Evolutionary conservation across 1,284 basidiomycete genomes (phyloP).

Genomic region (Rhodotorula sp.): DNA sequence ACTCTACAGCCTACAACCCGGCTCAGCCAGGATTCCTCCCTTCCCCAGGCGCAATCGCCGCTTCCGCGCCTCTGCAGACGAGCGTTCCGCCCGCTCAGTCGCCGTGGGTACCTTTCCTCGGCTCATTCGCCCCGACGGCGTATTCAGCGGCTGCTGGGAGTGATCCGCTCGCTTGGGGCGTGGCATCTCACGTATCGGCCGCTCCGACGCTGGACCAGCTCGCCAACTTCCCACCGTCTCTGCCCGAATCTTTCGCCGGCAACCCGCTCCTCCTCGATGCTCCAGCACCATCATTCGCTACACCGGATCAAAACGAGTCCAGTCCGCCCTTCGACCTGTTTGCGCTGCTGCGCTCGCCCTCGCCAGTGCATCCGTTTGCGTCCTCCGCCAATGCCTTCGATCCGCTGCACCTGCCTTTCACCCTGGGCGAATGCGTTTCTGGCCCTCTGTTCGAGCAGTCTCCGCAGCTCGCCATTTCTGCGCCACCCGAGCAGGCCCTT

Average conservation of each 20-base stretch:
- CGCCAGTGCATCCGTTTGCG: conserved; percentile 8
- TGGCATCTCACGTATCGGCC: background rate
- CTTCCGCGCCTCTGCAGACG: background rate
- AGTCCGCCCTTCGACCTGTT: conserved; percentile 18
- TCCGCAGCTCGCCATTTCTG: background rate
- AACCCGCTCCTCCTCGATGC: background rate
- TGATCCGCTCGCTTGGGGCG: conserved; percentile 10
- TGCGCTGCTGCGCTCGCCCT: conserved; percentile 6
- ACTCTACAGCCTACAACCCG: conserved; percentile 1
- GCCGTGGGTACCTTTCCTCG: conserved; percentile 19
- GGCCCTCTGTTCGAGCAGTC: background rate
- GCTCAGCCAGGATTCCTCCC: background rate
- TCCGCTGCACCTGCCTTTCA: background rate
- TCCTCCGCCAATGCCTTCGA: background rate
- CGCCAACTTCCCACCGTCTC: too few species aligned
- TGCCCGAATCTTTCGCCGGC: too few species aligned
- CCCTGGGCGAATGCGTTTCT: too few species aligned
- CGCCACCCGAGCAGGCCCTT: background rate
- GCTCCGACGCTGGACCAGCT: background rate
- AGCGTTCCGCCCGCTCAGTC: background rate
- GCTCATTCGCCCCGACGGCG: conserved; percentile 2
- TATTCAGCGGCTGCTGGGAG: background rate
- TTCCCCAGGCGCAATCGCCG: background rate
- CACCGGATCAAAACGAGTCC: background rate
- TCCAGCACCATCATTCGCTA: too few species aligned